These are phyloP conservation scores for Amyloporia xantha DNA, from an alignment of 768 basidiomycete genomes.

Conservation along the genomic window DNA sequence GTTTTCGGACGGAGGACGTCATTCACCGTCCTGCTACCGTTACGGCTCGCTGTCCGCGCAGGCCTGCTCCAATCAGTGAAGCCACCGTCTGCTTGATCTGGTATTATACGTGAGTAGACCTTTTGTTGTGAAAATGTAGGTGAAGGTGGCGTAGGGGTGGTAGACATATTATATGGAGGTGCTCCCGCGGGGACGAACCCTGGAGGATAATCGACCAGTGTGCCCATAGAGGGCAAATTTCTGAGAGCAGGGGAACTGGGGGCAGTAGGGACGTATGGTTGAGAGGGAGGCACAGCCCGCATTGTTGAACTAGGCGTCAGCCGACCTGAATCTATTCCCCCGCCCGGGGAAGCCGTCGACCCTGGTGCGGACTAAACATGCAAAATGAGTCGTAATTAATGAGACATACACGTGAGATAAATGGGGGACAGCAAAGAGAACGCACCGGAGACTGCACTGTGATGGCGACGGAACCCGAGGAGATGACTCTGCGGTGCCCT, in stretches of 20 bases:
- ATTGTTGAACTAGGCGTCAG: slow-evolving; percentile 14
- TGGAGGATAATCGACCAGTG: neutral
- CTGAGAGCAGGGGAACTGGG: neutral
- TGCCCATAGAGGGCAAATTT: neutral
- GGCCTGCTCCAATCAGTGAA: no score
- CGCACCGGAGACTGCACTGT: slow-evolving; percentile 21
- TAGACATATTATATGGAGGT: no score
- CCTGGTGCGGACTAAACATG: slow-evolving; percentile 14
- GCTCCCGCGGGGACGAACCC: slow-evolving; percentile 3
- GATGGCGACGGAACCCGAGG: slow-evolving; percentile 14
- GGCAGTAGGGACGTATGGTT: neutral
- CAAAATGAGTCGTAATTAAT: no score
- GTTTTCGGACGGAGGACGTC: slow-evolving; percentile 2
- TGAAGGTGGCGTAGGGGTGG: no score
- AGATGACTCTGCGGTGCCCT: slow-evolving; percentile 6
- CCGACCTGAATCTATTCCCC: slow-evolving; percentile 10
- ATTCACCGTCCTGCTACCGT: no score
- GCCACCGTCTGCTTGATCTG: no score
- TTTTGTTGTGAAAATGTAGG: neutral
- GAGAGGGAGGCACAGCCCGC: slow-evolving; percentile 6
- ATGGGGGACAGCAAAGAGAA: slow-evolving; percentile 4
- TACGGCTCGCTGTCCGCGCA: neutral
- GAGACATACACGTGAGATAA: no score
- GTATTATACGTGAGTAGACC: no score
- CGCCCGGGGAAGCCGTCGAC: slow-evolving; percentile 15